Evolutionary conservation across 208 protist species (phyloP).

Genomic region (Tetramitus jugosus): DNA sequence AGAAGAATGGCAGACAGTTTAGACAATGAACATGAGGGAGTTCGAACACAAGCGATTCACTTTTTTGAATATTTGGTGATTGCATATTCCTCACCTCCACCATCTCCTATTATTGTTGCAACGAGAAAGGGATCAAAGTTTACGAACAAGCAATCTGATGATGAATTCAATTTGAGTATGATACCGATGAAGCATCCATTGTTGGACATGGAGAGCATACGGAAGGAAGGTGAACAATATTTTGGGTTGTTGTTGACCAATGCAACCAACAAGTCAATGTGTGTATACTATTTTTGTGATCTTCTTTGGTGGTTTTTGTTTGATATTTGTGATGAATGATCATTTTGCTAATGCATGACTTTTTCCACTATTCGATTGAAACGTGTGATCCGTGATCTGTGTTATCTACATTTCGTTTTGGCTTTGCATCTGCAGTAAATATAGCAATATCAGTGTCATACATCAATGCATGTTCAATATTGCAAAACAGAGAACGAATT

Average conservation of each 20-base stretch:
- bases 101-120: background rate
- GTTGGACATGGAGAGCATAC: background rate
- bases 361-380: too few relatives aligned
- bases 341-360: too few relatives aligned
- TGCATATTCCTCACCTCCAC: background rate
- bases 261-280: background rate
- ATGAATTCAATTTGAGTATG: background rate
- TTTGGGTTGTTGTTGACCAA: background rate
- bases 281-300: background rate
- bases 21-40: background rate
- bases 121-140: background rate
- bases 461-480: background rate
- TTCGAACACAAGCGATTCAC: background rate
- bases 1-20: background rate
- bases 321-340: too few relatives aligned
- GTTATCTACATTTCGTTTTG: too few relatives aligned
- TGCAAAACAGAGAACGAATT: background rate
- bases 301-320: too few relatives aligned
- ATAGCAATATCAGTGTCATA: background rate
- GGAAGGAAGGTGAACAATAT: background rate
- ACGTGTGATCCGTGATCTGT: too few relatives aligned
- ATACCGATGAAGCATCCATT: background rate
- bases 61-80: background rate
- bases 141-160: background rate
- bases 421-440: background rate